Percentiles rank a stretch among this genome's conserved stretches.
phyloP scores from a whole-genome alignment of 1,139 yeast genomes.

The Ogataea hybrid region DNA sequence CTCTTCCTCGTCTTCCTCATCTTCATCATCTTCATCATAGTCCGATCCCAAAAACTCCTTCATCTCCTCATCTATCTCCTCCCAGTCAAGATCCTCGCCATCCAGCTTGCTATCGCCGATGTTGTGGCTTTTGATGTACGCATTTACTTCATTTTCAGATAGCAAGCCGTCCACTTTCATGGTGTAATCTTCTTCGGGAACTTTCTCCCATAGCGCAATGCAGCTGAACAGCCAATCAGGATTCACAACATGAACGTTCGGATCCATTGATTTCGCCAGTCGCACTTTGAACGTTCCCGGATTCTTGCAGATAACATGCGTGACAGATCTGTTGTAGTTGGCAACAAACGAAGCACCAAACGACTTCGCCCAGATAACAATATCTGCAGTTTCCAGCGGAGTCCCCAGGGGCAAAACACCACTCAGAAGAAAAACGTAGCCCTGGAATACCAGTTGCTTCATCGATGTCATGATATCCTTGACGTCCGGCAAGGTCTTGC shows the following conservation, averaged over 20 bases:
- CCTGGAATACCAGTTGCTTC: constrained; percentile 66
- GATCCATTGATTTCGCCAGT: constrained; percentile 60
- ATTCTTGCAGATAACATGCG: constrained; percentile 83
- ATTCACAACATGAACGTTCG: constrained; percentile 75
- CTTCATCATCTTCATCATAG: constrained; percentile 48
- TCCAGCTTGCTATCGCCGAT: constrained; percentile 20
- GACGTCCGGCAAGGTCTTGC: constrained; percentile 48
- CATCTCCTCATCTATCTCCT: constrained; percentile 57
- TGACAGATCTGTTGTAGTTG: constrained; percentile 70
- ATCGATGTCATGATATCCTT: constrained; percentile 67
- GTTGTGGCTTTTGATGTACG: constrained; percentile 37
- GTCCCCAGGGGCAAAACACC: constrained; percentile 84
- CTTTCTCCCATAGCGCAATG: constrained; percentile 72
- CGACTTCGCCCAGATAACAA: constrained; percentile 87
- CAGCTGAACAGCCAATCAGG: constrained; percentile 94
- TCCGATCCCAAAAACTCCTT: constrained; percentile 59
- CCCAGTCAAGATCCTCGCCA: constrained; percentile 40
- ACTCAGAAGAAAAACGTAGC: constrained; percentile 72
- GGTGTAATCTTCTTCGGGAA: constrained; percentile 59
- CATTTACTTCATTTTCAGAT: constrained; percentile 42
- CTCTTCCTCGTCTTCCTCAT: constrained; percentile 20
- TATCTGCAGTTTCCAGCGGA: constrained; percentile 69
- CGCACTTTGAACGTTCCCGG: constrained; percentile 80
- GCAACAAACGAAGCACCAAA: constrained; percentile 87
- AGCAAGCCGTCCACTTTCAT: constrained; percentile 49